These are phyloP conservation scores for Talaromyces marneffei DNA, from an alignment of 2,329 filamentous ascomycete genomes.

Conservation along the genomic window DNA sequence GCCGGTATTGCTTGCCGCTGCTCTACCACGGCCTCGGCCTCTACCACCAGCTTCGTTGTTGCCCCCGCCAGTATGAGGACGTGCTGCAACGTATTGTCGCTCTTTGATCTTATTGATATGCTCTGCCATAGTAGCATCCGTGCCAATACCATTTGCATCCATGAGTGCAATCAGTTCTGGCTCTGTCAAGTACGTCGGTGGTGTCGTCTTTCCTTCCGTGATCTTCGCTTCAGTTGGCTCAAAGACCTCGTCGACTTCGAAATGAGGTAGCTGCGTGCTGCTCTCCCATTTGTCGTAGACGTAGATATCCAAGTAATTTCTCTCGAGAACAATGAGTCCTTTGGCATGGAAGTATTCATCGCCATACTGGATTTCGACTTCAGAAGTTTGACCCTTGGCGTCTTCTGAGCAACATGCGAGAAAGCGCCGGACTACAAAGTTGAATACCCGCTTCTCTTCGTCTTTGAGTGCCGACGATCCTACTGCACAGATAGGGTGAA, in stretches of 20 bases:
- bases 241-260: conserved; percentile 72
- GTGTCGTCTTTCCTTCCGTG: conserved; percentile 79
- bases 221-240: conserved; percentile 85
- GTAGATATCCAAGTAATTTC: conserved; percentile 93
- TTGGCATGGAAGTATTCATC: conserved; percentile 75
- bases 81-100: conserved; percentile 72
- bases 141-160: conserved; percentile 98
- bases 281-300: conserved; percentile 96
- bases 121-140: conserved; percentile 97
- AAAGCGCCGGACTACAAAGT: conserved; percentile 87
- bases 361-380: conserved; percentile 78
- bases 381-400: conserved; percentile 77
- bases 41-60: neutral
- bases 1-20: conserved; percentile 5
- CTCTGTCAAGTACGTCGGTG: conserved; percentile 85
- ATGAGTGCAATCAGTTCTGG: conserved; percentile 93
- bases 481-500: conserved; percentile 88
- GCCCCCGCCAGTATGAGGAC: conserved; percentile 31
- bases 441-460: conserved; percentile 73
- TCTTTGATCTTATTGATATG: conserved; percentile 95
- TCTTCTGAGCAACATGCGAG: conserved; percentile 94
- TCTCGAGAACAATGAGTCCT: conserved; percentile 76
- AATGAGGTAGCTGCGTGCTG: conserved; percentile 73
- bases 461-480: conserved; percentile 55
- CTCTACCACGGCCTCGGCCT: conserved; percentile 22